Evolutionary conservation across 768 basidiomycete species (phyloP).

Genomic region (Xerocomellus intermedius): DNA sequence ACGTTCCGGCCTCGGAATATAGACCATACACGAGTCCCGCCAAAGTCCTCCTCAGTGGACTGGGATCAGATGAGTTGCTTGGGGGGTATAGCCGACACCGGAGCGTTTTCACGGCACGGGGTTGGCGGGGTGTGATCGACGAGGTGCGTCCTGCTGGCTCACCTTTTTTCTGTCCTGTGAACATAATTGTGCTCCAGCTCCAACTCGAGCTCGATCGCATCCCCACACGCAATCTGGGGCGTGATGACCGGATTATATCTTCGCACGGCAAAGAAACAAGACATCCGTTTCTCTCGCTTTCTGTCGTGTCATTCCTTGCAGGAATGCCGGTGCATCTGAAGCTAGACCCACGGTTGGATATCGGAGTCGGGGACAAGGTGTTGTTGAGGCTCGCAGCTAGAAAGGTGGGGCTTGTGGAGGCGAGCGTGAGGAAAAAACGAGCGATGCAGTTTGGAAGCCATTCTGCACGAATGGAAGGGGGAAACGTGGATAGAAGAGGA

Average conservation of each 20-base stretch:
- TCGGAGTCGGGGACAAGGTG: slow-evolving; percentile 90
- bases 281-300: slow-evolving; percentile 86
- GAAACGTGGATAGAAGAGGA: slow-evolving; percentile 51
- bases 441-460: slow-evolving; percentile 98
- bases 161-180: neutral
- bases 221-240: slow-evolving; percentile 84
- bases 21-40: slow-evolving; percentile 68
- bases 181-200: slow-evolving; percentile 47
- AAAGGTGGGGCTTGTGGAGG: slow-evolving; percentile 72
- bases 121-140: slow-evolving; percentile 75
- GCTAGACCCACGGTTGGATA: slow-evolving; percentile 67
- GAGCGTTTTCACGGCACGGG: slow-evolving; percentile 59
- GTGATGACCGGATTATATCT: slow-evolving; percentile 93
- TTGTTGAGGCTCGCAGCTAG: slow-evolving; percentile 70
- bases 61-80: slow-evolving; percentile 94
- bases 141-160: slow-evolving; percentile 52
- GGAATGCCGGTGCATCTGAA: slow-evolving; percentile 79
- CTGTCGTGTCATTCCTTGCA: slow-evolving; percentile 75
- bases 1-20: slow-evolving; percentile 31
- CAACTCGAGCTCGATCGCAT: slow-evolving; percentile 88
- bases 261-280: slow-evolving; percentile 90
- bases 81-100: slow-evolving; percentile 94
- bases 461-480: slow-evolving; percentile 77
- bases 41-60: slow-evolving; percentile 81
- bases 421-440: slow-evolving; percentile 77